Base-by-base conservation (phyloP, 2,329 filamentous ascomycete genomes). In the Cladosporium sp. region DNA sequence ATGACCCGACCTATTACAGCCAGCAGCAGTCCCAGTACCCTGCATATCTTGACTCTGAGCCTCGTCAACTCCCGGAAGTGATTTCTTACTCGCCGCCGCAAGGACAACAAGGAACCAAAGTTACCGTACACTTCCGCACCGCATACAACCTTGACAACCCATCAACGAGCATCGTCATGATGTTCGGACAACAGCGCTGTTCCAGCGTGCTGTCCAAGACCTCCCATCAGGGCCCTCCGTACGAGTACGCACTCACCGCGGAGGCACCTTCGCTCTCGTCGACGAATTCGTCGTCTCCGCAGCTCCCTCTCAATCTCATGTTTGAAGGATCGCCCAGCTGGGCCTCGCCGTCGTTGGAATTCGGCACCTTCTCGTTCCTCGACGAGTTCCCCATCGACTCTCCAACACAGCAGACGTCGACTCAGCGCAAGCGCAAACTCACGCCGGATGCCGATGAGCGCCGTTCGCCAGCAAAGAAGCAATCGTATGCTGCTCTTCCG, bases 111-210 rank as follows among this genome's bases (percentile, higher is more conserved):
- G 90, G 91, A 64, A 90, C 90, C 24, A 88, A 88, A 72, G 81
- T 97, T 11, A 85, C 86, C 67, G 84, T 97, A 69, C 90, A 91
- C 75, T 86, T 96, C 34, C 88, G 89, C 62, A 90, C 90, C 52
- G 85, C 89, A 67, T 92, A 91, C 80, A 90, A 96, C 74, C 80
- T 96, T 67, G 66, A 85, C 88, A 36, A 84, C 83, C 66, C 84
- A 82, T 73, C 72, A 67, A 74, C 75, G 21, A 72, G 69, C 34
- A 68, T 81, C 75, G 88, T 92, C 73, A 79, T 97, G 64, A 85
- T 89, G 57, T 96, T 97, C 78, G 92, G 92, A n/a, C 84, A 86
- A n/a, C 87, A 90, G 73, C 88, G 89, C 77, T 90, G 88, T 77
- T 83, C 87, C 64, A 88, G 88, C 66, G 85, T 88, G 65, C 83